A percentile compares a stretch with the other conserved stretches of the same genome.
These are phyloP conservation scores for Starmerella vitae DNA, from an alignment of 805 yeast species.

Conservation along the genomic window DNA sequence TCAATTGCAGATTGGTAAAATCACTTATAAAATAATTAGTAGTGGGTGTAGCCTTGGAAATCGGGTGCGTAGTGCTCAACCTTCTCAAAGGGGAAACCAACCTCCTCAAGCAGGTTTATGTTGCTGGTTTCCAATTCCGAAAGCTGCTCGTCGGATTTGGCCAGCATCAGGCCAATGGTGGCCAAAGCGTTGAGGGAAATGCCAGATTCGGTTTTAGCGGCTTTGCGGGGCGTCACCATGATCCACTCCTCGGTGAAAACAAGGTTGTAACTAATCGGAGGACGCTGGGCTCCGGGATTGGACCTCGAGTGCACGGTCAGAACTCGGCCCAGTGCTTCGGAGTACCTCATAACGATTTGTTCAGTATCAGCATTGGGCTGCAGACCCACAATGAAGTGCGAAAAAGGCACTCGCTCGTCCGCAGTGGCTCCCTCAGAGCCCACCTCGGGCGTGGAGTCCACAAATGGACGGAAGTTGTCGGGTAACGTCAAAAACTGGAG, in stretches of 20 bases:
- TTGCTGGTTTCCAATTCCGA: slow-evolving; percentile 10
- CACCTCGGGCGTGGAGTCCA: slow-evolving; percentile 34
- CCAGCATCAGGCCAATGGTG: slow-evolving; percentile 60
- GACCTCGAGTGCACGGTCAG: slow-evolving; percentile 54
- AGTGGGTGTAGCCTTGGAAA: slow-evolving; percentile 17
- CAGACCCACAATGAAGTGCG: slow-evolving; percentile 67
- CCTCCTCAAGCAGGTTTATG: slow-evolving; percentile 15
- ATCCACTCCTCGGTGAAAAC: slow-evolving; percentile 73
- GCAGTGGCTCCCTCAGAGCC: slow-evolving; percentile 27
- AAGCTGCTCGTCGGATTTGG: slow-evolving; percentile 45
- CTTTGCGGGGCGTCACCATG: slow-evolving; percentile 68
- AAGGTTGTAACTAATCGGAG: slow-evolving; percentile 58
- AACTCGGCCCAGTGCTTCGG: slow-evolving; percentile 34
- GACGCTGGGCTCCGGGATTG: slow-evolving; percentile 28
- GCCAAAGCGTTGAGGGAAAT: slow-evolving; percentile 73
- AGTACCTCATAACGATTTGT: slow-evolving; percentile 45
- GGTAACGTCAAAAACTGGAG: slow-evolving; percentile 74
- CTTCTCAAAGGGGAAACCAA: slow-evolving; percentile 20
- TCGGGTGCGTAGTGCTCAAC: slow-evolving; percentile 15
- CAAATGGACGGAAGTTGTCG: slow-evolving; percentile 40
- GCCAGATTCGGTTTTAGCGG: slow-evolving; percentile 23
- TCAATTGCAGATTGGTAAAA: no score
- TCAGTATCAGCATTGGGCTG: slow-evolving; percentile 31
- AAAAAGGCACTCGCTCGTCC: slow-evolving; percentile 52
- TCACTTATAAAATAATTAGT: slow-evolving; percentile 6